A percentile compares a stretch with the other conserved stretches of the same genome.
These are phyloP conservation scores for Umbilicus rupestris DNA, from an alignment of 164 flowering plant species.

Conservation along the genomic window DNA sequence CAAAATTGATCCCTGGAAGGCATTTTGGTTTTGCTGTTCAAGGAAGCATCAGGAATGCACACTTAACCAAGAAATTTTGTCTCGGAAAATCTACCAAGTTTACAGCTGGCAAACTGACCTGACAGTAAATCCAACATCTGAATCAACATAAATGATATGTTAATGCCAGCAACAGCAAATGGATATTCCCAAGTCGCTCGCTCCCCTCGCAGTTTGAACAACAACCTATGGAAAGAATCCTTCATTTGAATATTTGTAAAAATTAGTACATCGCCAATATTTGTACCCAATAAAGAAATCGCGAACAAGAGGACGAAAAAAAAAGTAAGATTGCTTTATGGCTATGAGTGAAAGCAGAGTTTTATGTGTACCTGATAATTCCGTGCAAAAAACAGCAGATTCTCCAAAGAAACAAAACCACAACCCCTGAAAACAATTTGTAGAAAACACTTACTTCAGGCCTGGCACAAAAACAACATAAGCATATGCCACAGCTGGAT, in stretches of 20 bases:
- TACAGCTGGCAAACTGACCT: slow-evolving; percentile 32
- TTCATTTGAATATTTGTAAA: slow-evolving; percentile 47
- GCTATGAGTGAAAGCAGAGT: background rate
- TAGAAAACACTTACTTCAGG: background rate
- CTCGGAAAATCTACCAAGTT: background rate
- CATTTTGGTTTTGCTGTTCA: slow-evolving; percentile 81
- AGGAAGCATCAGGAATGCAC: slow-evolving; percentile 8
- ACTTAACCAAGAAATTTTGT: background rate
- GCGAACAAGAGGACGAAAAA: background rate
- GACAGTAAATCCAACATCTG: slow-evolving; percentile 81
- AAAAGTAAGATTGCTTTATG: background rate
- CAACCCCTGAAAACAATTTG: slow-evolving; percentile 57
- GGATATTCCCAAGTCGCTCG: slow-evolving; percentile 97
- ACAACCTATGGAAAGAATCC: slow-evolving; percentile 83
- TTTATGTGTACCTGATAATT: slow-evolving; percentile 63
- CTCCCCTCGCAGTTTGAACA: slow-evolving; percentile 67
- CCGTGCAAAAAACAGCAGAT: slow-evolving; percentile 74
- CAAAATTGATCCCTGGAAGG: slow-evolving; percentile 66
- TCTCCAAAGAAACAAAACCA: slow-evolving; percentile 88
- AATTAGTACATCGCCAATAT: slow-evolving; percentile 31
- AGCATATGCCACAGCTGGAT: background rate
- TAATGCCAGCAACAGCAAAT: slow-evolving; percentile 98
- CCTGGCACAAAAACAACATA: background rate
- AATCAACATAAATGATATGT: slow-evolving; percentile 82
- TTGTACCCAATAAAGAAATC: background rate